Evolutionary conservation across 1,284 basidiomycete genomes (phyloP).

Genomic region (Ganoderma multipileum): DNA sequence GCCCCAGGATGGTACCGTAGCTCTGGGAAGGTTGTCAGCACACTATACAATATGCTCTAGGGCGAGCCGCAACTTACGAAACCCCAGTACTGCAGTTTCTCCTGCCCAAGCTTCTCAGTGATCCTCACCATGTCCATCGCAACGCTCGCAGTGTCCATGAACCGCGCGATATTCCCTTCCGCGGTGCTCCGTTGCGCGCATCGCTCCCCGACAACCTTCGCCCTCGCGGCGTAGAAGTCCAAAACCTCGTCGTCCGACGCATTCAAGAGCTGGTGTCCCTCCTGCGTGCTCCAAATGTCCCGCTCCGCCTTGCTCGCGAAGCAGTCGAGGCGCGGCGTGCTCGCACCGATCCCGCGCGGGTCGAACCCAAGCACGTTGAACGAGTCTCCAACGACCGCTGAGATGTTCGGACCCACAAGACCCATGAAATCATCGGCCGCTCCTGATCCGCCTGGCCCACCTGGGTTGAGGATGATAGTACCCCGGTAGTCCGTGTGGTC

Average conservation of each 20-base stretch:
- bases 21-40: constrained; percentile 30
- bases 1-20: constrained; percentile 54
- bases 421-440: neutral
- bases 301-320: constrained; percentile 26
- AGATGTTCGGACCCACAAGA: neutral
- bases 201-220: constrained; percentile 19
- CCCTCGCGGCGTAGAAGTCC: constrained; percentile 17
- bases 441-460: constrained; percentile 49
- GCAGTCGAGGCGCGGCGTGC: constrained; percentile 24
- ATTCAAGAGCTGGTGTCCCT: constrained; percentile 8
- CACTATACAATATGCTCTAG: no score
- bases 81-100: constrained; percentile 60
- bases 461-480: constrained; percentile 58
- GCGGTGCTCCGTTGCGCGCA: constrained; percentile 24
- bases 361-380: constrained; percentile 50
- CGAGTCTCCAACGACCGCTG: constrained; percentile 29
- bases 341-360: constrained; percentile 38
- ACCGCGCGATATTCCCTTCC: constrained; percentile 40
- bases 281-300: constrained; percentile 20
- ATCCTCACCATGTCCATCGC: constrained; percentile 59
- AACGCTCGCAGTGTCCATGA: constrained; percentile 52
- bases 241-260: constrained; percentile 14
- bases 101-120: constrained; percentile 48
- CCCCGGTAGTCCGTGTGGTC: constrained; percentile 46
- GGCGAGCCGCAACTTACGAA: constrained; percentile 42